A percentile compares a stretch with the other conserved stretches of the same genome.
These are phyloP conservation scores for Endocalyx cinctus DNA, from an alignment of 2,329 filamentous ascomycete genomes.

Conservation along the genomic window DNA sequence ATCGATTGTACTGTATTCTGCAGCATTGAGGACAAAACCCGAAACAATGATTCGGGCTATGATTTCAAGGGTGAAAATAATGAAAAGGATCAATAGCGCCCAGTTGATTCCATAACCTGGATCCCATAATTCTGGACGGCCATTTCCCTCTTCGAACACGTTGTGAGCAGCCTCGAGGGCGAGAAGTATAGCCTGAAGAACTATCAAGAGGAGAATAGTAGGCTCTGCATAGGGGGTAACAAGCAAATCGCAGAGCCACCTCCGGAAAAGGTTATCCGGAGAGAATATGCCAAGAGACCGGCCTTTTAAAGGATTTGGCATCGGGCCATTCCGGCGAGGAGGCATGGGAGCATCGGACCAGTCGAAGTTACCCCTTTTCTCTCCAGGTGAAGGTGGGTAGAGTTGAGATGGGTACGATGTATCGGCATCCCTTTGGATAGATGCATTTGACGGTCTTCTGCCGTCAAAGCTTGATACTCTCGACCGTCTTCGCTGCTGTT, in stretches of 20 bases:
- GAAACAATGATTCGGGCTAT: constrained; percentile 84
- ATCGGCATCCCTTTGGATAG: constrained; percentile 38
- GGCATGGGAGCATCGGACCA: constrained; percentile 27
- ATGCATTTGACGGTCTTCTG: constrained; percentile 40
- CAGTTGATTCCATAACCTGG: constrained; percentile 63
- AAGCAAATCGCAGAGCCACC: constrained; percentile 73
- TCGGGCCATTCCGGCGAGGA: constrained; percentile 30
- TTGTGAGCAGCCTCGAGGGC: constrained; percentile 74
- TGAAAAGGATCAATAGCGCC: constrained; percentile 76
- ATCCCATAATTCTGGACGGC: constrained; percentile 62
- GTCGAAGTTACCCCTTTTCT: constrained; percentile 38
- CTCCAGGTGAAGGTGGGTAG: constrained; percentile 35
- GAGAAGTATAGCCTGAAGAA: constrained; percentile 83
- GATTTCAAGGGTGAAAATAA: constrained; percentile 85
- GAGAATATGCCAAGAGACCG: constrained; percentile 82
- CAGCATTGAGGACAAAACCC: constrained; percentile 83
- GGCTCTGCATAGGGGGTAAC: constrained; percentile 86
- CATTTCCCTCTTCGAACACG: constrained; percentile 60
- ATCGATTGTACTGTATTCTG: constrained; percentile 88
- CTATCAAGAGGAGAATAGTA: constrained; percentile 77
- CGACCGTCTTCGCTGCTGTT: constrained; percentile 63
- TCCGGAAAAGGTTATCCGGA: constrained; percentile 69
- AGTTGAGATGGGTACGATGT: constrained; percentile 49
- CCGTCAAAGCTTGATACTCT: constrained; percentile 49
- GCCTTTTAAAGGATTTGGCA: constrained; percentile 76